A percentile compares a stretch with the other conserved stretches of the same genome.
These are phyloP conservation scores for Globisporangium recalcitrans DNA, from an alignment of 352 stramenopile species.

Conservation along the genomic window DNA sequence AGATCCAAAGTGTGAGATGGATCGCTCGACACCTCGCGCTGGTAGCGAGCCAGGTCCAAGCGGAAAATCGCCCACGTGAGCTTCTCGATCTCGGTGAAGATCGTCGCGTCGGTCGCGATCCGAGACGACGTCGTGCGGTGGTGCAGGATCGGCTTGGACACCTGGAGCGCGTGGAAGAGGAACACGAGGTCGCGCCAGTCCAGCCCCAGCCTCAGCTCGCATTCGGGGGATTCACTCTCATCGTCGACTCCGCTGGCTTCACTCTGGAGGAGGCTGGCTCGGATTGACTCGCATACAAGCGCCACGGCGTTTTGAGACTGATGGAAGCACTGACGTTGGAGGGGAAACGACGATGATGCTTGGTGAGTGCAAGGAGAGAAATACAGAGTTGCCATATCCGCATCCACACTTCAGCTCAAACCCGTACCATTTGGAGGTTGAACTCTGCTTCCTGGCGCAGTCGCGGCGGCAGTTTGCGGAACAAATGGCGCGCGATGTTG, in stretches of 20 bases:
- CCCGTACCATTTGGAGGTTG: slow-evolving; percentile 67
- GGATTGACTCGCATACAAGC: slow-evolving; percentile 49
- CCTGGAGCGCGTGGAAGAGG: slow-evolving; percentile 66
- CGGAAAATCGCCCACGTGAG: slow-evolving; percentile 30
- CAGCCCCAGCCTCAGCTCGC: slow-evolving; percentile 12
- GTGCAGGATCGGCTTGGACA: slow-evolving; percentile 75
- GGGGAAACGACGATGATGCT: neutral
- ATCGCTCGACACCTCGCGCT: neutral
- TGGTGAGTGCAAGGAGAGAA: neutral
- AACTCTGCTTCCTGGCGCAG: slow-evolving; percentile 69
- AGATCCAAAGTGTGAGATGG: slow-evolving; percentile 2
- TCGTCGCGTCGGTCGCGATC: slow-evolving; percentile 37
- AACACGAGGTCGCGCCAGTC: slow-evolving; percentile 63
- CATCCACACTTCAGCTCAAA: neutral
- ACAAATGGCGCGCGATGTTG: slow-evolving; percentile 37
- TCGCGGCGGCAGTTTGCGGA: slow-evolving; percentile 45
- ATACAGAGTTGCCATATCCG: neutral
- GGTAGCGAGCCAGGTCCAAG: slow-evolving; percentile 4
- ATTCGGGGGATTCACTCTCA: slow-evolving; percentile 13
- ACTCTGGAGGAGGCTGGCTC: slow-evolving; percentile 17
- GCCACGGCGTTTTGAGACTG: slow-evolving; percentile 43
- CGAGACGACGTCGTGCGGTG: slow-evolving; percentile 52
- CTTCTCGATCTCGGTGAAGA: slow-evolving; percentile 43
- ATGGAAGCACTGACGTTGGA: slow-evolving; percentile 35
- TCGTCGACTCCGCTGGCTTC: slow-evolving; percentile 5